Conservation (phyloP, 1,284 basidiomycete species). For the Bondarzewia mesenterica region DNA sequence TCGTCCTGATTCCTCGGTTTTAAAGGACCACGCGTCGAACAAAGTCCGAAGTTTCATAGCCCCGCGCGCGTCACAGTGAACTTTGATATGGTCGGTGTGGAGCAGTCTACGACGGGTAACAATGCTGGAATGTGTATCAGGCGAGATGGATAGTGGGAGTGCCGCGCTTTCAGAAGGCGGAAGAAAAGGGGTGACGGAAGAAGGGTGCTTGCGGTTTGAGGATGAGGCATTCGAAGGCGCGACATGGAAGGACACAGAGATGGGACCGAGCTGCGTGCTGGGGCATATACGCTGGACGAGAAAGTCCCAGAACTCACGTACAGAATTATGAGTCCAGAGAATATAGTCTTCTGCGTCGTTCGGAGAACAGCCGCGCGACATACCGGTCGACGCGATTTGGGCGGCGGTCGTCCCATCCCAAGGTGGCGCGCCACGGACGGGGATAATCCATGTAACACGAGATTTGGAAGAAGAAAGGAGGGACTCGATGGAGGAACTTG, state of each 20-base stretch:
- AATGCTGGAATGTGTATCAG: background rate
- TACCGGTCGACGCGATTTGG: background rate
- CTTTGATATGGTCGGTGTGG: background rate
- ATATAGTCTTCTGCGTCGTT: background rate
- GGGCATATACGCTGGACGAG: background rate
- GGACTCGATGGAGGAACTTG: background rate
- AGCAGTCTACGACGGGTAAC: background rate
- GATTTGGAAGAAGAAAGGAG: background rate
- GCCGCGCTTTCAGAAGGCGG: background rate
- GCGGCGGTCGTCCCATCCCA: background rate
- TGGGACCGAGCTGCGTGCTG: background rate
- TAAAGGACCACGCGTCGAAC: background rate
- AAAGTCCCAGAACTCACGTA: background rate
- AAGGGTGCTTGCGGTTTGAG: background rate
- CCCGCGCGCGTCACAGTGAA: background rate
- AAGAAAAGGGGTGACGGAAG: background rate
- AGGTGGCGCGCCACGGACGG: background rate
- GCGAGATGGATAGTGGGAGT: background rate
- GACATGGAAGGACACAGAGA: background rate
- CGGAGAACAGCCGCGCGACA: background rate
- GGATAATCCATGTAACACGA: background rate
- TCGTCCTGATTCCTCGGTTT: background rate
- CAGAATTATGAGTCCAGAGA: background rate
- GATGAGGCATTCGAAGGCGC: background rate
- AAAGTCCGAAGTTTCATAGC: background rate